These are phyloP conservation scores for Coprinopsis cinerea DNA, from an alignment of 768 basidiomycete species.

Conservation along the genomic window DNA sequence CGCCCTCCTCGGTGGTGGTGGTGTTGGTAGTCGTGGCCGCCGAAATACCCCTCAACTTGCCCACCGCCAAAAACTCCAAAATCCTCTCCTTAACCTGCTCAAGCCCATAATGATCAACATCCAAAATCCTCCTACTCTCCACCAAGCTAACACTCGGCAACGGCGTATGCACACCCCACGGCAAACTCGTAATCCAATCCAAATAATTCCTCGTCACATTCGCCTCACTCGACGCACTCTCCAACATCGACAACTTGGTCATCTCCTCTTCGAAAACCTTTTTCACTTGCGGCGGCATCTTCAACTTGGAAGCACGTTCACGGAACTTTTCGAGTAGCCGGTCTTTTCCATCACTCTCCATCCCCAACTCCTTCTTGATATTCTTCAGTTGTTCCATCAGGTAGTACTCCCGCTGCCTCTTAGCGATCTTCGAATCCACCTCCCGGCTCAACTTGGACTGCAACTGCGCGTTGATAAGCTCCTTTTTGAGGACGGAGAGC, in stretches of 20 bases:
- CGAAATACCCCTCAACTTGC: conserved; percentile 90
- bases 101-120: conserved; percentile 92
- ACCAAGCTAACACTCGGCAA: conserved; percentile 92
- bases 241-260: conserved; percentile 81
- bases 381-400: conserved; percentile 96
- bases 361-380: conserved; percentile 93
- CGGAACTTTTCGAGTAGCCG: conserved; percentile 90
- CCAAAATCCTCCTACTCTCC: conserved; percentile 78
- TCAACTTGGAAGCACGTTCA: conserved; percentile 71
- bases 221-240: conserved; percentile 88
- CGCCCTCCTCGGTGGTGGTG: no score
- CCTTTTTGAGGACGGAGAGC: conserved; percentile 91
- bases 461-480: conserved; percentile 93
- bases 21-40: no score
- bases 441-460: conserved; percentile 90
- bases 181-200: conserved; percentile 92
- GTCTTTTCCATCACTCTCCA: conserved; percentile 94
- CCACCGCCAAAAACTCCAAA: conserved; percentile 92
- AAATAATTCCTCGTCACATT: conserved; percentile 94
- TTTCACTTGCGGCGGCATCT: conserved; percentile 84
- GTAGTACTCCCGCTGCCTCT: conserved; percentile 91
- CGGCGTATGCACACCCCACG: conserved; percentile 92
- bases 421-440: conserved; percentile 92
- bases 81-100: conserved; percentile 91
- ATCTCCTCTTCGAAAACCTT: conserved; percentile 98